Base-by-base conservation (phyloP, 768 basidiomycete genomes). In the Serendipita sp. region DNA sequence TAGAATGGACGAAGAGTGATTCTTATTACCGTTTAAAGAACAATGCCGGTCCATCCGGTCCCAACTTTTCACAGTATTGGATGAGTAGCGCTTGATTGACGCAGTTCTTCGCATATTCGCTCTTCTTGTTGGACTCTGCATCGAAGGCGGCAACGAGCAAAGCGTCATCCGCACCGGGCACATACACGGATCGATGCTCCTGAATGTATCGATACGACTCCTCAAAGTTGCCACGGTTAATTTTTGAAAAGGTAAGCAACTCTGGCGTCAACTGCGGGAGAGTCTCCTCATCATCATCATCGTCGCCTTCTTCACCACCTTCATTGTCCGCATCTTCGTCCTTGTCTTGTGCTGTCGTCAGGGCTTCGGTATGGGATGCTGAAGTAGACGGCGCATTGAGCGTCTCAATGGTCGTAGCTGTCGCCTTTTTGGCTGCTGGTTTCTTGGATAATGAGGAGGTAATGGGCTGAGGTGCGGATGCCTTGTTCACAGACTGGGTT, bases 41-140 rank as follows among this genome's bases (percentile, higher is more conserved):
- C 45, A 97, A 73, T 14, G 84, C 76, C 5, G 95, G 85, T 42
- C 96, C 96, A 69, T 99, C 93, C 60, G 77, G 78, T 11, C 96
- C 96, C 22, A 99, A 75, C 69, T 95, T 94, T 66, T 95, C 83
- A 69, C 94, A 89, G 70, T 98, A 99, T 71, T 96, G 92, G 42
- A 98, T 74, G 42, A 98, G 77, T 31, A 98, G 73, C 69, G 90
- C 90, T 72, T 97, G 94, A 74, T 97, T 90, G 2, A 97, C 86
- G 68, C 93, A 96, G 70, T 90, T 82, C 69, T 84, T 84, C 14
- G 94, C 89, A 63, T 86, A 83, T 64, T 75, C 78, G 13, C 76
- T 70, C 62, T 85, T 78, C 30, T 86, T 87, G 7, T 81, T 78
- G 42, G 81, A 76, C 70, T 93, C 82, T 20, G 88, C 85, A 45